phyloP scores from a whole-genome alignment of 2,329 filamentous ascomycete genomes.

The Metarhizium album region DNA sequence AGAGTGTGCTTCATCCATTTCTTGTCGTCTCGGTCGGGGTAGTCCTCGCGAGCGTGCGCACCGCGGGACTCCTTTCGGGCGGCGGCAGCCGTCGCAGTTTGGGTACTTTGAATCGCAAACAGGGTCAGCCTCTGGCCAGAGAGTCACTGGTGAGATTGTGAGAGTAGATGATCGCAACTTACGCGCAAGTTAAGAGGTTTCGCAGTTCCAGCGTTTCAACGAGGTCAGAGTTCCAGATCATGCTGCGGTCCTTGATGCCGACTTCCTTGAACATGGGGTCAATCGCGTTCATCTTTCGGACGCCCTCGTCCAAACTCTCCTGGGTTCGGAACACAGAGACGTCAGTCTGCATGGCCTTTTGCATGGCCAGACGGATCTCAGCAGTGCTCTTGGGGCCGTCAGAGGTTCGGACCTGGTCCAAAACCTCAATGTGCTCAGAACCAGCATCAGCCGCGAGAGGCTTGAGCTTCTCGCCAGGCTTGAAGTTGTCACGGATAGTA shows the following conservation, averaged over 20 bases:
- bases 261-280: conserved; percentile 72
- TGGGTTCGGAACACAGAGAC: conserved; percentile 95
- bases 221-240: conserved; percentile 99
- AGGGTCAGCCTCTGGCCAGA: background rate
- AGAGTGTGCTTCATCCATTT: conserved; percentile 99
- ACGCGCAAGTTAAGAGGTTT: conserved; percentile 94
- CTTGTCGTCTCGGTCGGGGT: conserved; percentile 84
- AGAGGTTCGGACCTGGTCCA: conserved; percentile 77
- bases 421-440: conserved; percentile 72
- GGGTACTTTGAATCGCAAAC: conserved; percentile 42
- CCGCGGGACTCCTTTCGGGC: conserved; percentile 96
- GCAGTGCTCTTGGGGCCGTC: conserved; percentile 78
- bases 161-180: conserved; percentile 33
- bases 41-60: conserved; percentile 95
- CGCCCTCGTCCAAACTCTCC: conserved; percentile 87
- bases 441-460: conserved; percentile 77
- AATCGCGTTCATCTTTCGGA: conserved; percentile 74
- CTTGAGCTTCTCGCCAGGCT: conserved; percentile 69
- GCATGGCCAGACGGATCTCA: conserved; percentile 85
- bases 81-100: conserved; percentile 84
- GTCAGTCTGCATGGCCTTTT: conserved; percentile 97
- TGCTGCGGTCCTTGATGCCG: conserved; percentile 94
- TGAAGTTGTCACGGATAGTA: conserved; percentile 91
- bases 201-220: conserved; percentile 92
- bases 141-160: background rate